Conservation (phyloP, 2,329 filamentous ascomycete species). For the Aspergillus sp. region DNA sequence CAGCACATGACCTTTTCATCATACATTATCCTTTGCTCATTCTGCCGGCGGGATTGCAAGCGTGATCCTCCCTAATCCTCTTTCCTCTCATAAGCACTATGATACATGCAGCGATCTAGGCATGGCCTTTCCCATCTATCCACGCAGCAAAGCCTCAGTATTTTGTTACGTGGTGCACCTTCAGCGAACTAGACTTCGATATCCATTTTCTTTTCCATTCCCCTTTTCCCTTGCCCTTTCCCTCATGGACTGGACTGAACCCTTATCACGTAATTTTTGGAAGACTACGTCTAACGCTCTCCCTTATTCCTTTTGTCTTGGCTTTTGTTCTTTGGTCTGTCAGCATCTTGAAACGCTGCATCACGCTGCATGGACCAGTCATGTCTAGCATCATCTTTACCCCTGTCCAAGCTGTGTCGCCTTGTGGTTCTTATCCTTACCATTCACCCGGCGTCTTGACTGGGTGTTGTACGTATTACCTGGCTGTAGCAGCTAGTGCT, state of each 20-base stretch:
- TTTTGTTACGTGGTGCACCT: conserved; percentile 15
- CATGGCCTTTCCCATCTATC: conserved; percentile 7
- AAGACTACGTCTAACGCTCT: conserved; percentile 2
- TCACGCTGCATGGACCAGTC: background rate
- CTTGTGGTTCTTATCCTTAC: background rate
- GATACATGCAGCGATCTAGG: conserved; percentile 18
- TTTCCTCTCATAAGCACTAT: conserved; percentile 7
- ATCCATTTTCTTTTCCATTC: conserved; percentile 4
- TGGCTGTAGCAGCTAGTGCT: background rate
- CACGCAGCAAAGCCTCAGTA: conserved; percentile 7
- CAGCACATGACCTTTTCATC: conserved; percentile 24
- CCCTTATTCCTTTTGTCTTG: conserved; percentile 4
- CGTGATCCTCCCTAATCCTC: conserved; percentile 11
- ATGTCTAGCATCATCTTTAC: background rate
- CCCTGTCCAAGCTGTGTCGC: background rate
- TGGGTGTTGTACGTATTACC: background rate
- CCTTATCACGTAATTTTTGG: conserved; percentile 15
- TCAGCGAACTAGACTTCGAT: conserved; percentile 23
- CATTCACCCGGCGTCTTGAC: background rate
- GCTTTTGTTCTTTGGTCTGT: background rate
- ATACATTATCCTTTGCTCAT: conserved; percentile 21
- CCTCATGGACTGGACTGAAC: background rate
- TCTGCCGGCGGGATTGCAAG: conserved; percentile 18
- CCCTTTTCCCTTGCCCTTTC: background rate
- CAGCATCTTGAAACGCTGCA: background rate